Evolutionary conservation across 177 flowering plant species (phyloP), one percentile per base, ranked within the genome.

Genomic region (Vitis hybrid): DNA sequence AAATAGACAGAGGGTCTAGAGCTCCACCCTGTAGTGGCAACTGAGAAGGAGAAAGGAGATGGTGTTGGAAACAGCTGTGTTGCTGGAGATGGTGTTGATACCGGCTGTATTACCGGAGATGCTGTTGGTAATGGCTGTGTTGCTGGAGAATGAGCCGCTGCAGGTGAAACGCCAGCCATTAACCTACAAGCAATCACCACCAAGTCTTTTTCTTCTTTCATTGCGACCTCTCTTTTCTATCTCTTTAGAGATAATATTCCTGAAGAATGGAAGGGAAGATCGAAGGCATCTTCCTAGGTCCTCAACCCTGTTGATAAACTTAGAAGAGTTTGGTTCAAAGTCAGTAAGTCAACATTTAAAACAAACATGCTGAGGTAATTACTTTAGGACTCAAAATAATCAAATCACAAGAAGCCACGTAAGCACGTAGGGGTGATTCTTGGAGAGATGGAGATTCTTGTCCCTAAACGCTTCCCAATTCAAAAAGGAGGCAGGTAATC

Each of bases 21-120:
- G 70, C 79, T 83, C 80, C 72, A 71, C 63, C 78, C 62, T 1
- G 84, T 64, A 2, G 89, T 75, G 54, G 82, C 80, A 12, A 72
- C 78, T 0, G 86, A 79, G 72, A 75, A 71, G 2, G 85, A 72
- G 70, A 79, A 84, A 0, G 68, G 78, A 32, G 75, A 68, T 35
- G 40, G 40, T 35, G 40, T 32, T 32, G 40, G 40, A 1, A 32
- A 69, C 32, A 67, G 77, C 2, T 64, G 76, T 30, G 71, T 82
- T 17, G 73, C 35, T 5, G 68, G 78, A 32, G 75, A 68, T 32
- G 21, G 21, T 21, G 27, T 24, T 24, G 27, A 24, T 24, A 24
- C 27, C 27, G 27, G 27, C 27, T 24, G 27, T 24, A 24, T 0
- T 24, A 24, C 27, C 27, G 27, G 27, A 24, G 27, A 24, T 24